Percentiles rank a stretch among this genome's conserved stretches.
phyloP scores from a whole-genome alignment of 2,329 filamentous ascomycete species.

The Dothiorella sarmentorum region DNA sequence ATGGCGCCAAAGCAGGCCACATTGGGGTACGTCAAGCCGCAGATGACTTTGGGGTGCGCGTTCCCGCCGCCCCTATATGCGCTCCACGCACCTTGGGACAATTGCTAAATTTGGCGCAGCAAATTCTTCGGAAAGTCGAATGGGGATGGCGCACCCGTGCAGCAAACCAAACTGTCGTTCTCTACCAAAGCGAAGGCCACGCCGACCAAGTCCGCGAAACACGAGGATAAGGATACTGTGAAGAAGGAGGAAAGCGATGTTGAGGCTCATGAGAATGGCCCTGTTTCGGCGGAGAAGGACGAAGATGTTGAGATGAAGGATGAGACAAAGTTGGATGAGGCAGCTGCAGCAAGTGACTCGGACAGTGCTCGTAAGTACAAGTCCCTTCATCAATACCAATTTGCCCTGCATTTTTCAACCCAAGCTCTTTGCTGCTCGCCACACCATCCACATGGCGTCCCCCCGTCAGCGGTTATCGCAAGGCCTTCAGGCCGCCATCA shows the following conservation, averaged over 20 bases:
- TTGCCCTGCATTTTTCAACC: background rate
- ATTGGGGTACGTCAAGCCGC: slow-evolving; percentile 79
- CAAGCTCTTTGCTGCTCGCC: background rate
- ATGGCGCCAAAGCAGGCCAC: slow-evolving; percentile 71
- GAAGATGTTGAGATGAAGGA: slow-evolving; percentile 17
- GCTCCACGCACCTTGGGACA: slow-evolving; percentile 18
- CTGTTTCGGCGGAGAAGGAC: background rate
- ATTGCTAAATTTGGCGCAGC: slow-evolving; percentile 45
- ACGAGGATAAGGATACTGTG: background rate
- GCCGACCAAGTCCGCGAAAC: background rate
- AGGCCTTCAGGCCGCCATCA: too few relatives aligned
- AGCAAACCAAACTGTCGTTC: slow-evolving; percentile 76
- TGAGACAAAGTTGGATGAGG: background rate
- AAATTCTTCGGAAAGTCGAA: slow-evolving; percentile 77
- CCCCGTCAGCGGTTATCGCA: background rate
- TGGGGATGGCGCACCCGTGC: slow-evolving; percentile 56
- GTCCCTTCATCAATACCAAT: background rate
- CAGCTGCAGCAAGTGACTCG: background rate
- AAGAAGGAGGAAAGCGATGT: slow-evolving; percentile 22
- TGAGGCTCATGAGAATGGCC: slow-evolving; percentile 4
- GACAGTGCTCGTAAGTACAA: slow-evolving; percentile 2
- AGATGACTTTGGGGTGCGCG: slow-evolving; percentile 70
- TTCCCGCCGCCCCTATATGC: slow-evolving; percentile 13
- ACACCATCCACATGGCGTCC: background rate
- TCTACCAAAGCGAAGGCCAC: slow-evolving; percentile 45